These are phyloP conservation scores for Apium graveolens DNA, from an alignment of 129 eudicot genomes.

Conservation along the genomic window DNA sequence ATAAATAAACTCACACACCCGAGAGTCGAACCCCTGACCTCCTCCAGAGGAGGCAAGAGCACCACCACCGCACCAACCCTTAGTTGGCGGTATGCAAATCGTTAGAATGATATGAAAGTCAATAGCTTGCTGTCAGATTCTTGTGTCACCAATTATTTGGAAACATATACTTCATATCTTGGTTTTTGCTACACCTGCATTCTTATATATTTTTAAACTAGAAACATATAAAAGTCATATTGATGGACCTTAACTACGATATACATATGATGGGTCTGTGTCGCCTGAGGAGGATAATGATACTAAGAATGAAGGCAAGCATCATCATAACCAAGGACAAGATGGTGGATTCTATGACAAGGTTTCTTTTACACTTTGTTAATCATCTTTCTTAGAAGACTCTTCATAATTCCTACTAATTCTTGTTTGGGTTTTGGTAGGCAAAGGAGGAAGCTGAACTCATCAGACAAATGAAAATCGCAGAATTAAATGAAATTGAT, in stretches of 20 bases:
- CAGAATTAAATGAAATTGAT: slow-evolving; percentile 81
- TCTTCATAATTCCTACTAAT: not conserved
- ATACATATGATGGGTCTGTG: slow-evolving; percentile 55
- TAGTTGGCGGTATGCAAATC: too few relatives aligned
- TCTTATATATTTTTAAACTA: not conserved
- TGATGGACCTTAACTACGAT: slow-evolving; percentile 53
- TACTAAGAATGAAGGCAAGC: slow-evolving; percentile 37
- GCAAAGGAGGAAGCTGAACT: slow-evolving; percentile 87
- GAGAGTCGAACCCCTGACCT: too few relatives aligned
- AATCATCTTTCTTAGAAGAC: not conserved
- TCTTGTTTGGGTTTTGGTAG: slow-evolving; percentile 24
- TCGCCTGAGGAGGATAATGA: slow-evolving; percentile 60
- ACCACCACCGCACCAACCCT: too few relatives aligned
- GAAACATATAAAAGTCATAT: not conserved
- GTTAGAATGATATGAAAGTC: too few relatives aligned
- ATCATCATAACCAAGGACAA: slow-evolving; percentile 31
- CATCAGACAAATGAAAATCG: slow-evolving; percentile 68
- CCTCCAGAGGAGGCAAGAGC: too few relatives aligned
- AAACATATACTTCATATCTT: not conserved
- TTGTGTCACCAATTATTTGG: not conserved
- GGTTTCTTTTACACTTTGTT: slow-evolving; percentile 32
- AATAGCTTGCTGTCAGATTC: not conserved
- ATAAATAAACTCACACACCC: too few relatives aligned
- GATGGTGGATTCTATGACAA: slow-evolving; percentile 68
- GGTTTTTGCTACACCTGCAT: not conserved